A percentile compares a stretch with the other conserved stretches of the same genome.
These are phyloP conservation scores for Acanthamoeba sp. DNA, from an alignment of 208 protist species.

Conservation along the genomic window DNA sequence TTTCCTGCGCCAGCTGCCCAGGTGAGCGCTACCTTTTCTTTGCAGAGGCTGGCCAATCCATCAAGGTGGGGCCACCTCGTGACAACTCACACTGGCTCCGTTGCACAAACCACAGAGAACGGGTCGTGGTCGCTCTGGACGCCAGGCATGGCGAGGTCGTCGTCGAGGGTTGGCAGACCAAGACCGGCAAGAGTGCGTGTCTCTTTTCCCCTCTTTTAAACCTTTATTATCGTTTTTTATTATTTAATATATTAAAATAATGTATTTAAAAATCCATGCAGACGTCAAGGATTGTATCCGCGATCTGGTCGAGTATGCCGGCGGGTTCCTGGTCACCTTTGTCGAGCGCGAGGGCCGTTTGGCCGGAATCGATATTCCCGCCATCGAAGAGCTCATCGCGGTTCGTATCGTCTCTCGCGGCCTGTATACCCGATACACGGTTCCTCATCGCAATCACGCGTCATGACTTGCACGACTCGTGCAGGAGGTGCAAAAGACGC, in stretches of 20 bases:
- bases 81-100: background rate
- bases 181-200: slow-evolving; percentile 76
- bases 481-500: slow-evolving; percentile 49
- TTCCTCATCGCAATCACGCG: too few relatives aligned
- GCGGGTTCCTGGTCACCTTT: slow-evolving; percentile 77
- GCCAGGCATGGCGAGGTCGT: slow-evolving; percentile 77
- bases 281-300: slow-evolving; percentile 68
- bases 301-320: slow-evolving; percentile 64
- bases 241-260: background rate
- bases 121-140: slow-evolving; percentile 75
- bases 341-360: slow-evolving; percentile 77
- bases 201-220: too few relatives aligned
- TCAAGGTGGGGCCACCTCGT: background rate
- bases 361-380: slow-evolving; percentile 65
- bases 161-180: slow-evolving; percentile 78
- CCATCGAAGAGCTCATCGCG: slow-evolving; percentile 63
- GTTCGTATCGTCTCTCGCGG: background rate
- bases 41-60: background rate
- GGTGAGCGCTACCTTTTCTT: background rate
- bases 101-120: background rate
- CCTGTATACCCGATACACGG: too few relatives aligned
- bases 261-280: too few relatives aligned
- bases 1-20: slow-evolving; percentile 73
- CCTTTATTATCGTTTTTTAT: background rate
- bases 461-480: too few relatives aligned